A percentile compares a stretch with the other conserved stretches of the same genome.
Conservation (phyloP, 1,284 basidiomycete genomes). For the Peniophora sp. region DNA sequence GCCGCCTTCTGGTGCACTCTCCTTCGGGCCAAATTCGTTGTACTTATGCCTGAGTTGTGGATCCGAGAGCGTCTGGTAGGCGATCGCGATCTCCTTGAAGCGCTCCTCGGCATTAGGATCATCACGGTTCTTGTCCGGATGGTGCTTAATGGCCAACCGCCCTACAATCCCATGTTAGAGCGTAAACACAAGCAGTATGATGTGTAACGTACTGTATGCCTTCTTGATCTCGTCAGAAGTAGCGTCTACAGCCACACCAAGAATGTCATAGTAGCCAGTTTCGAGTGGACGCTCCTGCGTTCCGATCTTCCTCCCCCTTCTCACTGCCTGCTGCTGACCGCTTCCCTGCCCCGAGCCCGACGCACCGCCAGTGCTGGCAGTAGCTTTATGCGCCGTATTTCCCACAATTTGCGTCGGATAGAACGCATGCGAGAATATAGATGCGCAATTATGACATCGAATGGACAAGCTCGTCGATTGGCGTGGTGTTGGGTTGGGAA, state of each 20-base stretch:
- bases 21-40: conserved; percentile 85
- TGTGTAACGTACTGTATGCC: conserved; percentile 67
- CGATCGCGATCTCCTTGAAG: conserved; percentile 85
- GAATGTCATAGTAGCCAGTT: conserved; percentile 82
- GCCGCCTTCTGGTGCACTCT: conserved; percentile 72
- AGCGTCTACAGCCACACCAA: conserved; percentile 70
- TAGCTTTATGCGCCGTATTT: conserved; percentile 6
- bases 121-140: conserved; percentile 89
- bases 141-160: conserved; percentile 88
- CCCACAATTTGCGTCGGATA: conserved; percentile 51
- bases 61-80: conserved; percentile 88
- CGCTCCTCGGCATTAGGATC: conserved; percentile 88
- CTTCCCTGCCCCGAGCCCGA: conserved; percentile 1
- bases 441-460: conserved; percentile 62
- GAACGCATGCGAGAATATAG: conserved; percentile 51
- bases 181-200: background rate
- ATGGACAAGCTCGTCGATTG: conserved; percentile 60
- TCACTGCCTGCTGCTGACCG: conserved; percentile 13
- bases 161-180: conserved; percentile 33
- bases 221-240: conserved; percentile 90
- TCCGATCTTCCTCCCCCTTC: conserved; percentile 65
- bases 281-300: conserved; percentile 87
- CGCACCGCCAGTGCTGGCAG: conserved; percentile 18
- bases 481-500: conserved; percentile 58
- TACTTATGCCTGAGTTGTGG: conserved; percentile 81